Percentiles rank a stretch among this genome's conserved stretches.
Conservation (phyloP, 2,329 filamentous ascomycete species). For the Penicillium griseofulvum region DNA sequence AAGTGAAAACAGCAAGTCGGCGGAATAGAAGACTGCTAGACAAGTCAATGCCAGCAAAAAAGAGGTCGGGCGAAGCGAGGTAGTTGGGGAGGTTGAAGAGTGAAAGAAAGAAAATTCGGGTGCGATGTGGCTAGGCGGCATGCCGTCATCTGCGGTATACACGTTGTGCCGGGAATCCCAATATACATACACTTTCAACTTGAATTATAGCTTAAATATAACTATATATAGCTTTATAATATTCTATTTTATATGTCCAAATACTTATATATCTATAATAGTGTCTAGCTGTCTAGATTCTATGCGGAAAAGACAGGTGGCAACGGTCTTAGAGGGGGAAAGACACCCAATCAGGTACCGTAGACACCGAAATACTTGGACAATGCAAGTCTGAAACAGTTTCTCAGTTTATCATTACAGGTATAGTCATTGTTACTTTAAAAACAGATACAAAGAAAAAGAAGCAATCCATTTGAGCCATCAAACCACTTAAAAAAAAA, state of each 20-base stretch:
- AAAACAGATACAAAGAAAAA: conserved; percentile 9
- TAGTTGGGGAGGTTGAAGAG: conserved; percentile 21
- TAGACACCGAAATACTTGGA: not conserved
- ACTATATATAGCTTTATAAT: not conserved
- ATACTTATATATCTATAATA: not conserved
- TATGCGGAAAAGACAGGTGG: not conserved
- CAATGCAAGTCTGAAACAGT: not conserved
- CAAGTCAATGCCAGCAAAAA: conserved; percentile 52
- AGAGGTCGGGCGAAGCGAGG: conserved; percentile 32
- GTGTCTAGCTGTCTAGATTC: not conserved
- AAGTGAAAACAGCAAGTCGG: conserved; percentile 8
- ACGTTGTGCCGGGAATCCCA: not conserved
- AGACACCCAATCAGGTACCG: not conserved
- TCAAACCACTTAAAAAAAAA: conserved; percentile 6
- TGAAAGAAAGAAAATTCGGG: conserved; percentile 29
- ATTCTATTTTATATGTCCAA: not conserved
- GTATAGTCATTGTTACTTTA: not conserved
- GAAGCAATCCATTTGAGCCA: not conserved
- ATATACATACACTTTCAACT: too few relatives aligned
- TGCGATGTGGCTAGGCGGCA: conserved; percentile 25
- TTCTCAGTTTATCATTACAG: not conserved
- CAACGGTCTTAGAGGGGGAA: not conserved
- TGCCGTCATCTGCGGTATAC: conserved; percentile 22
- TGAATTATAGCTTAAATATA: not conserved
- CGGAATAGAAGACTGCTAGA: conserved; percentile 38